Conservation (phyloP, 306 rosid genomes). For the Quercus dentata region DNA sequence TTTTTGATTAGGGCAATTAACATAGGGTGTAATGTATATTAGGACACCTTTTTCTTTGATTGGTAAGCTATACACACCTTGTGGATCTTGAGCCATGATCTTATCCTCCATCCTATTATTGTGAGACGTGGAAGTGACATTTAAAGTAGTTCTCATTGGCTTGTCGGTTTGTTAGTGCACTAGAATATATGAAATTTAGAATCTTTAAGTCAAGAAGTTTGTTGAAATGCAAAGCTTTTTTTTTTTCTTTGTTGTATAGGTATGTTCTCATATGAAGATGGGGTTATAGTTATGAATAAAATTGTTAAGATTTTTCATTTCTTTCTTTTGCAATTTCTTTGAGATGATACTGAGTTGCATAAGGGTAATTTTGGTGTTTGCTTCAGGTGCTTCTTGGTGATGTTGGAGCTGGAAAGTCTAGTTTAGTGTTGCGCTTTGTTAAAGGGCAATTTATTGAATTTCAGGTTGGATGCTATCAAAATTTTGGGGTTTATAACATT, state of each 20-base stretch:
- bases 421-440: constrained; percentile 62
- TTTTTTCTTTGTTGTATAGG: not conserved
- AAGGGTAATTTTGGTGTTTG: not conserved
- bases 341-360: not conserved
- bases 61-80: too few species aligned
- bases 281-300: not conserved
- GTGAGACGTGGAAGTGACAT: too few species aligned
- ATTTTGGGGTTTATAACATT: not conserved
- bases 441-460: constrained; percentile 57
- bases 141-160: too few species aligned
- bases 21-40: not conserved
- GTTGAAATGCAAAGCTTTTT: not conserved
- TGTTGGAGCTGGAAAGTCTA: constrained; percentile 67
- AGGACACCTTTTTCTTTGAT: too few species aligned
- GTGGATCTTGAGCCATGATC: too few species aligned
- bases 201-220: not conserved
- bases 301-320: not conserved
- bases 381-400: constrained; percentile 65
- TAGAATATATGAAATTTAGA: not conserved
- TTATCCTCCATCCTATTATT: too few species aligned
- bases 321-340: not conserved
- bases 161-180: not conserved
- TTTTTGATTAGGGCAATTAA: not conserved
- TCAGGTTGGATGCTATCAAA: constrained; percentile 37
- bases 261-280: not conserved